phyloP scores from a whole-genome alignment of 106 monocot genomes.

The Phalaenopsis aphrodite region DNA sequence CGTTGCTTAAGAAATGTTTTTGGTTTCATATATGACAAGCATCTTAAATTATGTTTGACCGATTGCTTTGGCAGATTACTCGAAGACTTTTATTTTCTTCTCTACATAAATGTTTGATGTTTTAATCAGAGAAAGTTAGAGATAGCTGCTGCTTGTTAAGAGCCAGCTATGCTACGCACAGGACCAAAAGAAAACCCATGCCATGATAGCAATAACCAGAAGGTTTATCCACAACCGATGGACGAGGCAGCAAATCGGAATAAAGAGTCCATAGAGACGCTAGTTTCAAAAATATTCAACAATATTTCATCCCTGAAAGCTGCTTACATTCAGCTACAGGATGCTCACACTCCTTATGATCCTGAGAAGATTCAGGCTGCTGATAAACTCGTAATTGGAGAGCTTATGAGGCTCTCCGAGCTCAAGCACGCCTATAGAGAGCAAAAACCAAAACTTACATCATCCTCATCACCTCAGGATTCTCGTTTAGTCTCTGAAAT shows the following conservation, averaged over 20 bases:
- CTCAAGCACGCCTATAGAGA: slow-evolving; percentile 43
- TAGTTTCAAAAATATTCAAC: slow-evolving; percentile 69
- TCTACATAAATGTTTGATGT: background rate
- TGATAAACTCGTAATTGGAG: slow-evolving; percentile 33
- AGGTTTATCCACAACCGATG: slow-evolving; percentile 89
- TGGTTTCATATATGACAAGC: background rate
- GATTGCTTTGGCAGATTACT: background rate
- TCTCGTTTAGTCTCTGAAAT: slow-evolving; percentile 59
- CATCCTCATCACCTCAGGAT: slow-evolving; percentile 20
- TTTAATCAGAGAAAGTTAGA: slow-evolving; percentile 1
- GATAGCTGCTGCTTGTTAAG: slow-evolving; percentile 7
- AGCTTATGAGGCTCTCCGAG: slow-evolving; percentile 33
- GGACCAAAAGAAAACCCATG: slow-evolving; percentile 23
- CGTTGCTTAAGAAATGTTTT: background rate
- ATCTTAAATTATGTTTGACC: background rate
- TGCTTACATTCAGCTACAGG: slow-evolving; percentile 68
- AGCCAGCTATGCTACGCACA: slow-evolving; percentile 23
- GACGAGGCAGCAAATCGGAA: slow-evolving; percentile 55
- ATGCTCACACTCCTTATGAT: slow-evolving; percentile 65
- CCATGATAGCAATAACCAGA: slow-evolving; percentile 69
- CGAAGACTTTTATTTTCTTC: background rate
- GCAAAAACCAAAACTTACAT: slow-evolving; percentile 22
- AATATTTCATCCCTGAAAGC: slow-evolving; percentile 59
- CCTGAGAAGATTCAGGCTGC: slow-evolving; percentile 49
- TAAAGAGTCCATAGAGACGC: slow-evolving; percentile 42